A percentile compares a stretch with the other conserved stretches of the same genome.
Evolutionary conservation across 2,329 filamentous ascomycete species (phyloP).

Genomic region (Stemphylium beticola): DNA sequence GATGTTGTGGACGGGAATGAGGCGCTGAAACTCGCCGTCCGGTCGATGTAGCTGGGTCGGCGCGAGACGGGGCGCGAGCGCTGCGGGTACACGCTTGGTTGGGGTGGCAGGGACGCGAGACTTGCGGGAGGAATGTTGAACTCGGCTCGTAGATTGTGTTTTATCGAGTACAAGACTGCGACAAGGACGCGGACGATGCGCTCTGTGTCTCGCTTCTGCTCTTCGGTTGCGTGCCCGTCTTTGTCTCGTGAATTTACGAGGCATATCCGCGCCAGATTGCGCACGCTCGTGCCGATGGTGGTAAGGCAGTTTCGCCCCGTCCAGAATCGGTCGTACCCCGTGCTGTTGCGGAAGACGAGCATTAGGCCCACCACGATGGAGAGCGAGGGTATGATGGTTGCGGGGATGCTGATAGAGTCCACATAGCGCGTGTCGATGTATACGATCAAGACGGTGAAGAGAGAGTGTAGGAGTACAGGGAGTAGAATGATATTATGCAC

Average conservation of each 20-base stretch:
- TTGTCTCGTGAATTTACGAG: conserved; percentile 54
- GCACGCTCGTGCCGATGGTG: conserved; percentile 62
- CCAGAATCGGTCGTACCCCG: conserved; percentile 70
- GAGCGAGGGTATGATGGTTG: conserved; percentile 66
- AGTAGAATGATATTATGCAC: conserved; percentile 65
- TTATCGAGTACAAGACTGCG: conserved; percentile 67
- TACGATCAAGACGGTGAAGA: conserved; percentile 65
- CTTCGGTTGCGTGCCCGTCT: conserved; percentile 28
- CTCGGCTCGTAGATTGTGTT: conserved; percentile 68
- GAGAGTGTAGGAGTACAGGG: conserved; percentile 63
- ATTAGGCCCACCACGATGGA: conserved; percentile 71
- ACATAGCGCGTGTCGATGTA: conserved; percentile 61
- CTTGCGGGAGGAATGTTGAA: conserved; percentile 56
- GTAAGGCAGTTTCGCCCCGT: conserved; percentile 64
- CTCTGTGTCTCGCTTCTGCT: conserved; percentile 64
- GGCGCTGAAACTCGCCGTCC: conserved; percentile 5
- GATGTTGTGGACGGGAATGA: not conserved
- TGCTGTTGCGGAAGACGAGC: conserved; percentile 71
- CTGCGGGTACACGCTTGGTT: conserved; percentile 20
- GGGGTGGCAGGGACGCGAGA: conserved; percentile 28
- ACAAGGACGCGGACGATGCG: conserved; percentile 64
- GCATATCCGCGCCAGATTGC: conserved; percentile 65
- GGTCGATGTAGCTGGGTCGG: conserved; percentile 39
- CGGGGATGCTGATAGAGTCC: conserved; percentile 61
- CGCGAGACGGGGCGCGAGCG: conserved; percentile 25